Evolutionary conservation across 495 filamentous ascomycete genomes (phyloP).

Genomic region (Pyrenula aspistea): DNA sequence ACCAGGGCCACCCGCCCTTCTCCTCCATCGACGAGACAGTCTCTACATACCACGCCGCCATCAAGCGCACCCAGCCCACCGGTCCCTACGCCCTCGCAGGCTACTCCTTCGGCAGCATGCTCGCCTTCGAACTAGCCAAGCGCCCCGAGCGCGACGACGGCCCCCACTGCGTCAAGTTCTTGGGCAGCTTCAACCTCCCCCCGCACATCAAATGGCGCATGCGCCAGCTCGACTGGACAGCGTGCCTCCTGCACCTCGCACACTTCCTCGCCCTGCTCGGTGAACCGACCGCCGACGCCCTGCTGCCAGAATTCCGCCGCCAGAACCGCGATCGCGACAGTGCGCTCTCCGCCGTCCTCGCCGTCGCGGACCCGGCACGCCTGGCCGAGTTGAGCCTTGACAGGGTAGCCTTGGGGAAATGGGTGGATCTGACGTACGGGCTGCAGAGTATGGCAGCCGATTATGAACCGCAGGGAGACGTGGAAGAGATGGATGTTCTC

Average conservation of each 20-base stretch:
- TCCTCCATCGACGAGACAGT: conserved; percentile 19
- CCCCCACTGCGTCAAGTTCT: conserved; percentile 15
- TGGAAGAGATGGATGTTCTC: conserved; percentile 38
- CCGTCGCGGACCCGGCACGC: conserved; percentile 13
- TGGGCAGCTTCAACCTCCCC: conserved; percentile 18
- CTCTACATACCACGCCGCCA: conserved; percentile 26
- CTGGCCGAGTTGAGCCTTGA: conserved; percentile 26
- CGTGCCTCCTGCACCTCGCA: conserved; percentile 30
- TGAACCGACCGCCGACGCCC: conserved; percentile 17
- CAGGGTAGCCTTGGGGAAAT: conserved; percentile 15
- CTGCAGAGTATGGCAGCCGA: conserved; percentile 33
- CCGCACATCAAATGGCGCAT: conserved; percentile 34
- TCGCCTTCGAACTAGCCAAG: conserved; percentile 44
- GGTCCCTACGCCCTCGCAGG: conserved; percentile 47
- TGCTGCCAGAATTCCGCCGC: conserved; percentile 6
- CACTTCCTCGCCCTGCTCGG: conserved; percentile 35
- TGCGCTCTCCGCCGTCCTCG: conserved; percentile 18
- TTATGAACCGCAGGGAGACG: conserved; percentile 35
- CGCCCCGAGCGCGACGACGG: conserved; percentile 22
- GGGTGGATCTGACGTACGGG: conserved; percentile 26
- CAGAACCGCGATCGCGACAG: conserved; percentile 5
- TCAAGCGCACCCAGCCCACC: conserved; percentile 31
- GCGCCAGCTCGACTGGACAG: conserved; percentile 32
- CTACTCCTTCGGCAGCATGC: conserved; percentile 39
- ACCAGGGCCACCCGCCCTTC: conserved; percentile 26